Conservation (phyloP, 345 rosid species). For the Arabis hirsuta region DNA sequence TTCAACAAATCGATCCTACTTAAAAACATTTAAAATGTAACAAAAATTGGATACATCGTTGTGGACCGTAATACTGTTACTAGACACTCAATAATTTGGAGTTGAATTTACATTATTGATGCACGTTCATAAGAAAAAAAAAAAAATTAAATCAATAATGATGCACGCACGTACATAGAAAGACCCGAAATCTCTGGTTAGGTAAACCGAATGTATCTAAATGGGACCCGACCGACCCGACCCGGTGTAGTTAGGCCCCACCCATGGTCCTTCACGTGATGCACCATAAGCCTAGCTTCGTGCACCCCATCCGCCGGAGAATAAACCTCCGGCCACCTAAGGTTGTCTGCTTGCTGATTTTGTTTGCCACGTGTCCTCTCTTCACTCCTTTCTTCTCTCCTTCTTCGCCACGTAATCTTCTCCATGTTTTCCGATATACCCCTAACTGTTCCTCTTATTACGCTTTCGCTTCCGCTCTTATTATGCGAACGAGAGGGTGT, state of each 20-base stretch:
- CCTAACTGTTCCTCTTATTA: neutral
- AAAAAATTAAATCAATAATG: neutral
- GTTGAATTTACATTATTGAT: slow-evolving; percentile 40
- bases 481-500: neutral
- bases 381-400: slow-evolving; percentile 38
- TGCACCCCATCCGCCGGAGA: slow-evolving; percentile 41
- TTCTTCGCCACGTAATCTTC: slow-evolving; percentile 35
- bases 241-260: slow-evolving; percentile 21
- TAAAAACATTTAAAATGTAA: neutral
- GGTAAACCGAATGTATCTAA: slow-evolving; percentile 33
- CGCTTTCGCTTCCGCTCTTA: neutral
- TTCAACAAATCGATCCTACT: slow-evolving; percentile 35
- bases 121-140: slow-evolving; percentile 33
- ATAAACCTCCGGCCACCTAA: slow-evolving; percentile 40
- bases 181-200: slow-evolving; percentile 24
- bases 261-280: slow-evolving; percentile 36
- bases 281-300: slow-evolving; percentile 32
- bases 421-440: neutral
- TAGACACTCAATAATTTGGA: slow-evolving; percentile 20
- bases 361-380: slow-evolving; percentile 40
- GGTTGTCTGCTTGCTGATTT: slow-evolving; percentile 38
- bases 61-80: slow-evolving; percentile 33
- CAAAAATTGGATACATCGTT: slow-evolving; percentile 25
- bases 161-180: slow-evolving; percentile 35
- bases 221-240: slow-evolving; percentile 31